Conservation (phyloP, 768 basidiomycete genomes). For the Termitomyces heimii region DNA sequence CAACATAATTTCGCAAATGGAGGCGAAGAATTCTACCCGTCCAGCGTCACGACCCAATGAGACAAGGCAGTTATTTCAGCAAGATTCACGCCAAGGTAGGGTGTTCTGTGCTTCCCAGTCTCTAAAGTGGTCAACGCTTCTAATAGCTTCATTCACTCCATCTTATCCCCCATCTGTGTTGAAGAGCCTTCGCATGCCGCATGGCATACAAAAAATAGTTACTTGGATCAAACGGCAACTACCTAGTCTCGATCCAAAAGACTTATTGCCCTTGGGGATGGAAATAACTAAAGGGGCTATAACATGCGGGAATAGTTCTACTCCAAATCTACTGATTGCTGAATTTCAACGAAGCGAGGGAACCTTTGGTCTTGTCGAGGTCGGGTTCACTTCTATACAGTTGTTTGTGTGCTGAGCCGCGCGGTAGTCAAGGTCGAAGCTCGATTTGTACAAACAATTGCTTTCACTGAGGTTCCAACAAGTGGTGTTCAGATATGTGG, state of each 20-base stretch:
- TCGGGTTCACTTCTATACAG: conserved; percentile 27
- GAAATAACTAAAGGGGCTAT: conserved; percentile 76
- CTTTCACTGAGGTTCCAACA: conserved; percentile 66
- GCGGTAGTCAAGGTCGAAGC: conserved; percentile 67
- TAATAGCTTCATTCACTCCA: conserved; percentile 20
- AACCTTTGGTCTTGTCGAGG: conserved; percentile 73
- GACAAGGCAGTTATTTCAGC: conserved; percentile 31
- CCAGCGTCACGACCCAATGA: conserved; percentile 31
- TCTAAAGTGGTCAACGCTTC: background rate
- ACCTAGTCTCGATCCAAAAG: conserved; percentile 71
- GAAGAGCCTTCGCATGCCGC: conserved; percentile 27
- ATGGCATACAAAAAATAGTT: conserved; percentile 32
- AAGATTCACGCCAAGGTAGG: conserved; percentile 35
- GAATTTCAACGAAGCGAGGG: conserved; percentile 79
- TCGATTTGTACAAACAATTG: conserved; percentile 80
- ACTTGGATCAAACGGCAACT: conserved; percentile 55
- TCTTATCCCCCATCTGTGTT: conserved; percentile 26
- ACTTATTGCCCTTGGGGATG: conserved; percentile 83
- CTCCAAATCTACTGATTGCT: conserved; percentile 72
- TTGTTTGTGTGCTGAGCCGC: background rate
- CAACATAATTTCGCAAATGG: conserved; percentile 75
- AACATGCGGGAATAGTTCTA: conserved; percentile 81
- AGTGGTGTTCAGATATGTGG: conserved; percentile 57
- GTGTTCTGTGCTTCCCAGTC: background rate
- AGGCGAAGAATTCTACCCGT: conserved; percentile 29